Evolutionary conservation across 2,329 filamentous ascomycete species (phyloP).

Genomic region (Claviceps cyperi): DNA sequence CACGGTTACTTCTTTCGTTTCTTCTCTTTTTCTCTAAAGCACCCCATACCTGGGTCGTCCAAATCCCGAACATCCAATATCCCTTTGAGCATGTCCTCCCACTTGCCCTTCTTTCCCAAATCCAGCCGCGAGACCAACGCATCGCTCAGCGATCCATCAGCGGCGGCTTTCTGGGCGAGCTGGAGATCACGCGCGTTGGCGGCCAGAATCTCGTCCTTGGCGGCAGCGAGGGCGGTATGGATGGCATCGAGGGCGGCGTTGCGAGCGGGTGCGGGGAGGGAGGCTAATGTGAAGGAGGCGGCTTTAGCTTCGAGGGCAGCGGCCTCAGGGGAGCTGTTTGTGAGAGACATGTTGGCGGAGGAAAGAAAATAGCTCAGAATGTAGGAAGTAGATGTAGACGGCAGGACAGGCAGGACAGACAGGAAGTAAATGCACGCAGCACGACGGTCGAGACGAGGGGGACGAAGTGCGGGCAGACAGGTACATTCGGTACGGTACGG

Average conservation of each 20-base stretch:
- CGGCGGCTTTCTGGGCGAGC: slow-evolving; percentile 56
- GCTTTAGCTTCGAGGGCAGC: slow-evolving; percentile 65
- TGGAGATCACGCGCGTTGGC: slow-evolving; percentile 79
- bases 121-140: slow-evolving; percentile 83
- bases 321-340: slow-evolving; percentile 64
- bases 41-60: slow-evolving; percentile 62
- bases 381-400: neutral
- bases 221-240: slow-evolving; percentile 56
- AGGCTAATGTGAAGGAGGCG: slow-evolving; percentile 71
- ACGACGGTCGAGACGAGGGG: too few relatives aligned
- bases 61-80: slow-evolving; percentile 77
- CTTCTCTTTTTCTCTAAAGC: too few relatives aligned
- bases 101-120: slow-evolving; percentile 75
- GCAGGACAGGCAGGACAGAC: too few relatives aligned
- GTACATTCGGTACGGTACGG: too few relatives aligned
- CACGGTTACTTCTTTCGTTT: too few relatives aligned
- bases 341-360: slow-evolving; percentile 59
- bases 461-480: too few relatives aligned
- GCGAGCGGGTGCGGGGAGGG: slow-evolving; percentile 58
- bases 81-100: slow-evolving; percentile 93
- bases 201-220: slow-evolving; percentile 62
- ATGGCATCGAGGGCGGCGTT: slow-evolving; percentile 78
- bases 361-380: neutral
- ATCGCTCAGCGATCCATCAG: slow-evolving; percentile 60
- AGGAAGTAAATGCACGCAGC: too few relatives aligned